Evolutionary conservation across 2,329 filamentous ascomycete genomes (phyloP).

Genomic region (Microcera coccophila): DNA sequence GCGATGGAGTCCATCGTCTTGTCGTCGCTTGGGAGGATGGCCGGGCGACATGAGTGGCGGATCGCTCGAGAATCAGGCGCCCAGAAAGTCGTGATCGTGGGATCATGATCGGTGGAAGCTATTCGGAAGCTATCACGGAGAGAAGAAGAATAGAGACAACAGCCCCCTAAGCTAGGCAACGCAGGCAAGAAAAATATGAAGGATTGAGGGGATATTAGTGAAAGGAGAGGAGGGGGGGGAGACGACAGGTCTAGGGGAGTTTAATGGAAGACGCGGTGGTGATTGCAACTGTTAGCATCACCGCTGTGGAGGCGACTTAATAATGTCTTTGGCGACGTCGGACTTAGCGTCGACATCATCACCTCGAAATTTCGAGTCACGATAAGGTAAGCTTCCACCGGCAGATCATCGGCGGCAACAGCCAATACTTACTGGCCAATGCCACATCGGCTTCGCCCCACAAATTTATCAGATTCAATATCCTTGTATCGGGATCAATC

Average conservation of each 20-base stretch:
- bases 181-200: slow-evolving; percentile 12
- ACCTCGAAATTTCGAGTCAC: slow-evolving; percentile 28
- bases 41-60: slow-evolving; percentile 27
- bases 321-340: slow-evolving; percentile 30
- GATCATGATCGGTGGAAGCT: slow-evolving; percentile 33
- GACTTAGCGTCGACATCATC: slow-evolving; percentile 28
- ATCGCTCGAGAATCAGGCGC: slow-evolving; percentile 37
- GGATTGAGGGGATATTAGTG: slow-evolving; percentile 8
- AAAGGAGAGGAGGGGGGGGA: slow-evolving; percentile 3
- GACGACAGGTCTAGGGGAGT: slow-evolving; percentile 10
- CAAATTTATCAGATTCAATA: slow-evolving; percentile 20
- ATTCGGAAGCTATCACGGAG: slow-evolving; percentile 12
- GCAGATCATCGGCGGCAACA: slow-evolving; percentile 29
- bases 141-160: slow-evolving; percentile 12
- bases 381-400: slow-evolving; percentile 33
- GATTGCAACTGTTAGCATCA: slow-evolving; percentile 31
- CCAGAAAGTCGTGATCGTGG: no score
- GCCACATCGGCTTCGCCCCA: slow-evolving; percentile 6
- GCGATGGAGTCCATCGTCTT: slow-evolving; percentile 26
- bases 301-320: slow-evolving; percentile 32
- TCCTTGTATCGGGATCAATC: slow-evolving; percentile 18
- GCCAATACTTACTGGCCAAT: slow-evolving; percentile 14
- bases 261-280: slow-evolving; percentile 11
- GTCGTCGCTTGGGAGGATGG: slow-evolving; percentile 22
- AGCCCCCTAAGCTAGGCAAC: slow-evolving; percentile 26